A percentile compares a stretch with the other conserved stretches of the same genome.
phyloP scores from a whole-genome alignment of 2,329 filamentous ascomycete species.

The Trichoderma sp. region DNA sequence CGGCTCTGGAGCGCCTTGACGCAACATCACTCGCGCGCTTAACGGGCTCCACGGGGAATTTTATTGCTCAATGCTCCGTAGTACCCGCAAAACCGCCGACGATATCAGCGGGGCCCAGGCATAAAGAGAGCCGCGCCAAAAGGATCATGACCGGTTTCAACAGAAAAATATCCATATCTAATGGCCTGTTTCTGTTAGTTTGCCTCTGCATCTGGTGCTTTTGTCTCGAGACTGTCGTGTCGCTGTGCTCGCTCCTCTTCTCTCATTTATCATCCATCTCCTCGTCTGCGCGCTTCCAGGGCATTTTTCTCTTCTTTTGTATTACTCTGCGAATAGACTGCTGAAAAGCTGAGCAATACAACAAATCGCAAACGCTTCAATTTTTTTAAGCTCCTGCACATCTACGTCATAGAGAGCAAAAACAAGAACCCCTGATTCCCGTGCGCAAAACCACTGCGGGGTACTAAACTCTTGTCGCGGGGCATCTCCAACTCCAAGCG shows the following conservation, averaged over 20 bases:
- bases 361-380: not conserved
- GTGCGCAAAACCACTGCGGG: slow-evolving; percentile 13
- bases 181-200: not conserved
- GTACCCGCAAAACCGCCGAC: slow-evolving; percentile 24
- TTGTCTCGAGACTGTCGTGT: not conserved
- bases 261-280: not conserved
- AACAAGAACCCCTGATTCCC: slow-evolving; percentile 14
- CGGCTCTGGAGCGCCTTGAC: not conserved
- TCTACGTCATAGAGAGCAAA: slow-evolving; percentile 8
- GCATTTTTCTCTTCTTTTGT: too few relatives aligned
- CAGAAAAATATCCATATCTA: not conserved
- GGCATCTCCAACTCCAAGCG: not conserved
- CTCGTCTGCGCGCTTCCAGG: not conserved
- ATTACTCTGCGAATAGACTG: too few relatives aligned
- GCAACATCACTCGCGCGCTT: slow-evolving; percentile 23
- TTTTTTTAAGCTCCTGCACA: not conserved
- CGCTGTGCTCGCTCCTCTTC: not conserved
- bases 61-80: not conserved
- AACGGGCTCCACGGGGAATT: slow-evolving; percentile 12
- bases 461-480: slow-evolving; percentile 8
- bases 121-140: slow-evolving; percentile 3
- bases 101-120: slow-evolving; percentile 16
- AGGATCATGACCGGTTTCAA: not conserved
- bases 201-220: not conserved
- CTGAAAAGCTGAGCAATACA: too few relatives aligned